These are phyloP conservation scores for Hyphodiscus sp. DNA, from an alignment of 2,329 filamentous ascomycete genomes.

Conservation along the genomic window DNA sequence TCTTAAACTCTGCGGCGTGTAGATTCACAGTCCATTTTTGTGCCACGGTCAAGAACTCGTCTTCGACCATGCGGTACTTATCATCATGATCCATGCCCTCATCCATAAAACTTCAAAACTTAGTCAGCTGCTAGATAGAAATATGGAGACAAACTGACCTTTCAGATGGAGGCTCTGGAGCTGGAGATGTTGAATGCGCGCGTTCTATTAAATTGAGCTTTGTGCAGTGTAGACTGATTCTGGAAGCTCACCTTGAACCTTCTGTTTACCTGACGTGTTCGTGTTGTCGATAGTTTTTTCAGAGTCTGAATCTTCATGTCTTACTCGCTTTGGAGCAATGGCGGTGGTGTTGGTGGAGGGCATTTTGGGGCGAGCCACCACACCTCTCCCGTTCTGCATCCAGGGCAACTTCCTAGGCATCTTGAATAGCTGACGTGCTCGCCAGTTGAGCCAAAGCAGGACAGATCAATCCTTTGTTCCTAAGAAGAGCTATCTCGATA, in stretches of 20 bases:
- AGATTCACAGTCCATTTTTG: slow-evolving; percentile 67
- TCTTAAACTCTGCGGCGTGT: slow-evolving; percentile 69
- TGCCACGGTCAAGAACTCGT: slow-evolving; percentile 65
- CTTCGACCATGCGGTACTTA: slow-evolving; percentile 75
- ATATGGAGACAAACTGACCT: slow-evolving; percentile 30
- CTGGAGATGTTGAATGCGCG: slow-evolving; percentile 46
- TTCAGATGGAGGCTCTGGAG: slow-evolving; percentile 42
- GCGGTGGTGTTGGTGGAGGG: background rate
- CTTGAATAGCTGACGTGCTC: background rate
- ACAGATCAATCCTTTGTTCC: background rate
- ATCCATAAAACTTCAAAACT: slow-evolving; percentile 43
- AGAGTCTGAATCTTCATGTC: slow-evolving; percentile 3
- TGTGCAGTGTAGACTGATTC: background rate
- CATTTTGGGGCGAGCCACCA: slow-evolving; percentile 3
- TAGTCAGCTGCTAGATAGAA: slow-evolving; percentile 10
- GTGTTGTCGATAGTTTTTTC: slow-evolving; percentile 1
- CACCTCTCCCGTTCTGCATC: slow-evolving; percentile 7
- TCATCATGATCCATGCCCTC: slow-evolving; percentile 63
- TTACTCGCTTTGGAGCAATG: slow-evolving; percentile 12
- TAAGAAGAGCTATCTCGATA: background rate
- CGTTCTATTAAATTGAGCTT: slow-evolving; percentile 11
- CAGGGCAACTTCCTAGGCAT: slow-evolving; percentile 27
- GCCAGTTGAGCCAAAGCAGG: background rate
- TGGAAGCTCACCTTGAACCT: background rate
- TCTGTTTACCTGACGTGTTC: background rate